phyloP scores from a whole-genome alignment of 208 protist species.

The Leishmania tropica region DNA sequence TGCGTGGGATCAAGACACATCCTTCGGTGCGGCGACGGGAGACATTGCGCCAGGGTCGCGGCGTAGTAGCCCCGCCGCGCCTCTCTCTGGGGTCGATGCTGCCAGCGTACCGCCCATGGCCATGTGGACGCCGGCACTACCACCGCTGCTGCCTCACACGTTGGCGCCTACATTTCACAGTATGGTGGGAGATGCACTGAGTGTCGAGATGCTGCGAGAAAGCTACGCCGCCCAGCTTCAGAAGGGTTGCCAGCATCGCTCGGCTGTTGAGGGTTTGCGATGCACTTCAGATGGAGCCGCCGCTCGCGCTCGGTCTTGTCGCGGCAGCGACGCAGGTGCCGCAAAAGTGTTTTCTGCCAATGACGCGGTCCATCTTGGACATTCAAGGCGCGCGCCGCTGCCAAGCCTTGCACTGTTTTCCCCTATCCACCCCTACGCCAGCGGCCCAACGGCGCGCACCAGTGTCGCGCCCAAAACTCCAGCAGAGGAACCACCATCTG shows the following conservation, averaged over 20 bases:
- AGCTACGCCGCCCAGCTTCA: slow-evolving; percentile 2
- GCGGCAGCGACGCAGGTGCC: neutral
- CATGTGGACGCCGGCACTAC: neutral
- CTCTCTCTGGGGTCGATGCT: neutral
- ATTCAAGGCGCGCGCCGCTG: neutral
- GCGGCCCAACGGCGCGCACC: neutral
- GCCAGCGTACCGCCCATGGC: neutral
- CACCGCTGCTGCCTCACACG: neutral
- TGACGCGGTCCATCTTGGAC: neutral
- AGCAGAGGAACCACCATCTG: neutral
- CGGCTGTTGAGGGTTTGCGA: neutral
- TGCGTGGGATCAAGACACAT: neutral
- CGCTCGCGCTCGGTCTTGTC: neutral
- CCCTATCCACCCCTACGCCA: neutral
- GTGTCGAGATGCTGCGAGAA: slow-evolving; percentile 7
- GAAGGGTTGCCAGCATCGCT: neutral
- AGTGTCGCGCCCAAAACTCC: too few relatives aligned
- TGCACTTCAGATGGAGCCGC: neutral
- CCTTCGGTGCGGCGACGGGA: neutral
- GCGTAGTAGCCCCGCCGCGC: neutral
- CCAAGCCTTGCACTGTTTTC: neutral
- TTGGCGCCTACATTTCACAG: slow-evolving; percentile 8
- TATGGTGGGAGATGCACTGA: slow-evolving; percentile 4
- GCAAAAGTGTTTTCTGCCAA: neutral
- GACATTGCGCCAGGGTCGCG: neutral